Percentiles rank a stretch among this genome's conserved stretches.
These are phyloP conservation scores for Effrenium voratum DNA, from an alignment of 73 alveolate species.

Conservation along the genomic window DNA sequence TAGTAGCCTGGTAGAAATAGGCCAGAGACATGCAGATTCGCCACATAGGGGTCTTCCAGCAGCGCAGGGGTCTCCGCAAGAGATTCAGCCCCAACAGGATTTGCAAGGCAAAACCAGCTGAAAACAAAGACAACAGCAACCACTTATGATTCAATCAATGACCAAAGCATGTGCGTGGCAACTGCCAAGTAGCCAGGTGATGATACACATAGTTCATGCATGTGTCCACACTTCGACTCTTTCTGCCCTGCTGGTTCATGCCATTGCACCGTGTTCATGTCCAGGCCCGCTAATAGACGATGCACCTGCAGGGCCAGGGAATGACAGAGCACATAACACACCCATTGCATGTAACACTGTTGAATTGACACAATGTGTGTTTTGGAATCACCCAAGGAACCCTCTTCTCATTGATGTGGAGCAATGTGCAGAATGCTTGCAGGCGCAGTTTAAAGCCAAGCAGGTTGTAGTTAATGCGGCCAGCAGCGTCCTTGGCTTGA, in stretches of 20 bases:
- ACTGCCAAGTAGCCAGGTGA: background rate
- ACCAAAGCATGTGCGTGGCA: background rate
- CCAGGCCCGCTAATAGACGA: background rate
- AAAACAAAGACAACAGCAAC: background rate
- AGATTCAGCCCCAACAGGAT: background rate
- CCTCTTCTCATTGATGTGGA: background rate
- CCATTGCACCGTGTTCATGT: slow-evolving; percentile 4
- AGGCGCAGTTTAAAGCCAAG: background rate
- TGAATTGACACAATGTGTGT: background rate
- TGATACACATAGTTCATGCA: background rate
- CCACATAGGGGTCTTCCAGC: background rate
- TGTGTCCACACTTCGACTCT: background rate
- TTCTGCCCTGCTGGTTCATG: background rate
- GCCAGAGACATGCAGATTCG: background rate
- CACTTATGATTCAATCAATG: background rate
- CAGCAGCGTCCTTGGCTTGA: too few species aligned
- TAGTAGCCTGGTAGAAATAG: background rate
- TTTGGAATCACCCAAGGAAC: background rate
- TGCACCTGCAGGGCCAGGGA: background rate
- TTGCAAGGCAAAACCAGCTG: background rate
- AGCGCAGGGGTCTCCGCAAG: slow-evolving; percentile 18
- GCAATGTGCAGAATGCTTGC: background rate
- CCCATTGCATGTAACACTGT: background rate
- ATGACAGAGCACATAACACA: background rate
- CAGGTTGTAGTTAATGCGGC: background rate